Evolutionary conservation across 83 land plant species (phyloP).

Genomic region (Larix sibirica): DNA sequence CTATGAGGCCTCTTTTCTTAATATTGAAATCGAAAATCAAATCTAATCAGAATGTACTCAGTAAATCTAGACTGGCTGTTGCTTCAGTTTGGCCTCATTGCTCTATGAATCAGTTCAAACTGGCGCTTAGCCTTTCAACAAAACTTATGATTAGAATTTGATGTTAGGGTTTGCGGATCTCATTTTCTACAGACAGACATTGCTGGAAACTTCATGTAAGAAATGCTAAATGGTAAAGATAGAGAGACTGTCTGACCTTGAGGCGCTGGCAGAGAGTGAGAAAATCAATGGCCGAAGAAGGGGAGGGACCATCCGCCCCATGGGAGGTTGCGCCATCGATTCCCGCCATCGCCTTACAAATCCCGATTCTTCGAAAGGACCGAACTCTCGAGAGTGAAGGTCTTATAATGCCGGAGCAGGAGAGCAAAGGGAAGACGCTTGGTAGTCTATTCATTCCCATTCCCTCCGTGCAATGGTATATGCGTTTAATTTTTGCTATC

Average conservation of each 20-base stretch:
- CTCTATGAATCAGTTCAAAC: too few relatives aligned
- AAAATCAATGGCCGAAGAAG: constrained; percentile 56
- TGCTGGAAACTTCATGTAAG: too few relatives aligned
- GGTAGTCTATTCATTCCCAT: background rate
- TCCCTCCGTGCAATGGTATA: background rate
- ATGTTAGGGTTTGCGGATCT: too few relatives aligned
- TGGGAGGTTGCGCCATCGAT: constrained; percentile 2
- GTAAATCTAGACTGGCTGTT: too few relatives aligned
- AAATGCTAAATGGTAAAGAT: background rate
- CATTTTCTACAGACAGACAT: too few relatives aligned
- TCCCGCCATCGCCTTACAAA: constrained; percentile 11
- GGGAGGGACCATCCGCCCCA: background rate
- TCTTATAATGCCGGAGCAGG: background rate
- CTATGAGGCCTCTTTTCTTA: too few relatives aligned
- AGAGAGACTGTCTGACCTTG: constrained; percentile 37
- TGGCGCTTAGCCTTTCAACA: too few relatives aligned
- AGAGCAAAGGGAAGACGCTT: background rate
- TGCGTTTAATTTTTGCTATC: too few relatives aligned
- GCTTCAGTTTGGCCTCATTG: too few relatives aligned
- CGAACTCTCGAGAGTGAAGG: background rate
- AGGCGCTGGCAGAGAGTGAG: constrained; percentile 70
- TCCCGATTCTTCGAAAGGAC: background rate
- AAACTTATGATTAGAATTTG: too few relatives aligned
- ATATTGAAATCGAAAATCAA: too few relatives aligned
- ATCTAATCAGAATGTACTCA: too few relatives aligned